phyloP scores from a whole-genome alignment of 78 protist species.

The Dictyostelium capitatum region DNA sequence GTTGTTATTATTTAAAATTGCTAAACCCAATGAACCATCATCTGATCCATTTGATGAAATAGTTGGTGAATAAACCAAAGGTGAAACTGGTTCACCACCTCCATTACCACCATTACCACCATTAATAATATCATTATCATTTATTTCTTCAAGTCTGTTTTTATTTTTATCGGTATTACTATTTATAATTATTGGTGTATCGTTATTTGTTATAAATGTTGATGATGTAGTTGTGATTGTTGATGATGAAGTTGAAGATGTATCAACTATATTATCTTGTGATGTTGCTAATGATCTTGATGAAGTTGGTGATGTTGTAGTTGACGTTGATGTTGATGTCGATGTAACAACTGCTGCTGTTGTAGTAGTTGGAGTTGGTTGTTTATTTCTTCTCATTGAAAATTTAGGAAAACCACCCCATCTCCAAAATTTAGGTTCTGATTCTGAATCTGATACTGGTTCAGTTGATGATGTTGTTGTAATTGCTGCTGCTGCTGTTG shows the following conservation, averaged over 20 bases:
- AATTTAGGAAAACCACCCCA: slow-evolving; percentile 80
- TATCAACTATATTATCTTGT: not conserved
- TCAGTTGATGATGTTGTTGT: not conserved
- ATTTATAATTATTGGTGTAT: not conserved
- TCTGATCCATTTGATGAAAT: not conserved
- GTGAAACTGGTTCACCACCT: slow-evolving; percentile 32
- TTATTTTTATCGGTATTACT: not conserved
- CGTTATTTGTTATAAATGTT: not conserved
- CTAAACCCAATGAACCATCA: slow-evolving; percentile 4
- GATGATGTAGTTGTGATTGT: not conserved
- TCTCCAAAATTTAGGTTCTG: slow-evolving; percentile 67
- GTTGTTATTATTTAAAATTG: not conserved
- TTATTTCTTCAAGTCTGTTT: not conserved
- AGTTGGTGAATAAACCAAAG: not conserved
- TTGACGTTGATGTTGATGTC: not conserved
- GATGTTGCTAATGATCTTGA: slow-evolving; percentile 12
- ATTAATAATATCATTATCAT: not conserved
- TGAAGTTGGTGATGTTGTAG: slow-evolving; percentile 34
- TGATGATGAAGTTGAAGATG: slow-evolving; percentile 1
- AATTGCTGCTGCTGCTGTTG: not conserved
- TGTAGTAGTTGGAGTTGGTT: not conserved
- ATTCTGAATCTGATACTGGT: slow-evolving; percentile 46
- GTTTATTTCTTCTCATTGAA: slow-evolving; percentile 33
- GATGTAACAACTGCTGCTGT: slow-evolving; percentile 3
- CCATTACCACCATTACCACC: slow-evolving; percentile 7